Conservation (phyloP, 2,329 filamentous ascomycete genomes). For the Gremmenia infestans region DNA sequence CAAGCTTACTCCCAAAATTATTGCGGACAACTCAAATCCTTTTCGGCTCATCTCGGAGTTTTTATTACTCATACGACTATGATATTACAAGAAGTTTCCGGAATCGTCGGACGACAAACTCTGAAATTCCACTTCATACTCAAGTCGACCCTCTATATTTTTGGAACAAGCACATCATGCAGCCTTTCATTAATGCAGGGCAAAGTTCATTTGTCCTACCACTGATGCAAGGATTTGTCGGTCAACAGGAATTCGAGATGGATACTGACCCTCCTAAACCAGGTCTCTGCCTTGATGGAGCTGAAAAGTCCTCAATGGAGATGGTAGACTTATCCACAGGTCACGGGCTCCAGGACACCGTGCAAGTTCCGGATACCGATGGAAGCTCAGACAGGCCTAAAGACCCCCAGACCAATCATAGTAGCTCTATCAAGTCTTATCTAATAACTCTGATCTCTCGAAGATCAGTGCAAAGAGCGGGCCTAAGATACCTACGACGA, state of each 20-base stretch:
- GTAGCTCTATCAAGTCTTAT: conserved; percentile 21
- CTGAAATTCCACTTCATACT: conserved; percentile 60
- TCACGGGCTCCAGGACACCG: conserved; percentile 4
- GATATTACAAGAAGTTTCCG: conserved; percentile 72
- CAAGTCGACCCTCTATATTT: conserved; percentile 77
- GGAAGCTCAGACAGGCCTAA: neutral
- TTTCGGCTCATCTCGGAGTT: conserved; percentile 76
- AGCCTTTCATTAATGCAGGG: conserved; percentile 69
- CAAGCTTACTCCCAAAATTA: conserved; percentile 69
- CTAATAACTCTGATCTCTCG: conserved; percentile 90
- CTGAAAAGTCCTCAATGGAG: conserved; percentile 36
- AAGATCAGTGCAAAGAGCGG: conserved; percentile 78
- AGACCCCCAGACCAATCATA: neutral
- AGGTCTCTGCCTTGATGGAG: conserved; percentile 47
- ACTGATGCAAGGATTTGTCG: conserved; percentile 90
- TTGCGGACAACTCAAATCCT: conserved; percentile 78
- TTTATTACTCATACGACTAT: conserved; percentile 93
- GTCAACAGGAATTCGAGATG: conserved; percentile 75
- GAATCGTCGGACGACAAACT: conserved; percentile 36
- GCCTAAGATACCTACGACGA: conserved; percentile 81
- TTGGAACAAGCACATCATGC: conserved; percentile 78
- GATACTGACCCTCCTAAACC: conserved; percentile 47
- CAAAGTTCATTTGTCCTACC: conserved; percentile 70
- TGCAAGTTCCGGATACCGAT: conserved; percentile 1
- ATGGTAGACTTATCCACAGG: conserved; percentile 36